phyloP scores from a whole-genome alignment of 352 stramenopile genomes.

The Phytophthora multivora region DNA sequence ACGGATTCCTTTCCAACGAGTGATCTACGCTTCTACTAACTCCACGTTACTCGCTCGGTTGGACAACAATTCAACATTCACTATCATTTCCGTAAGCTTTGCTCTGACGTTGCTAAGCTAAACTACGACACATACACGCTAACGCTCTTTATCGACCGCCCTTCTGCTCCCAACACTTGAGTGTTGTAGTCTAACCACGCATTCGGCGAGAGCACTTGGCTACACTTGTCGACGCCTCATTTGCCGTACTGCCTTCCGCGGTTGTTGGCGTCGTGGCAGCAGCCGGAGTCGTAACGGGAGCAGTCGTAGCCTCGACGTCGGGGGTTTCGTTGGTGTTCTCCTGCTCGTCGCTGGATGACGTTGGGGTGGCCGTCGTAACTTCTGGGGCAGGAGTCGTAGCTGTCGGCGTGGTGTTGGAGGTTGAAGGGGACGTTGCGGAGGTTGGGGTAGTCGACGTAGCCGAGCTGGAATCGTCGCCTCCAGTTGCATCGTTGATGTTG shows the following conservation, averaged over 20 bases:
- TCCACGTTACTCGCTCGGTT: neutral
- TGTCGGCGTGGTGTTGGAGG: conserved; percentile 15
- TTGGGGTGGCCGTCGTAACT: conserved; percentile 3
- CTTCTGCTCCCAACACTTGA: neutral
- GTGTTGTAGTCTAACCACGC: conserved; percentile 4
- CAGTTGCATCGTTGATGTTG: conserved; percentile 30
- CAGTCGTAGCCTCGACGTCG: conserved; percentile 1
- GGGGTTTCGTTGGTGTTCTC: neutral
- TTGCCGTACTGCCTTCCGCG: neutral
- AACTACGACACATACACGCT: conserved; percentile 2
- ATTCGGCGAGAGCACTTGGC: conserved; percentile 26
- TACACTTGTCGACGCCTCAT: neutral
- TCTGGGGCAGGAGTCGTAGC: conserved; percentile 1
- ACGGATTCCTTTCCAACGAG: too few species aligned
- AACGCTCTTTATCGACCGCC: neutral
- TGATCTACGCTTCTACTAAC: neutral
- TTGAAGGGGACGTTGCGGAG: conserved; percentile 4
- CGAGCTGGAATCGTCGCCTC: conserved; percentile 9
- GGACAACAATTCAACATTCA: neutral
- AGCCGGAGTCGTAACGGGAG: neutral
- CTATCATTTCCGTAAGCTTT: neutral
- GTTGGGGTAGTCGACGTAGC: conserved; percentile 6
- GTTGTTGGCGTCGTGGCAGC: neutral
- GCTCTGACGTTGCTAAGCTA: neutral
- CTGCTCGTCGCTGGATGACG: conserved; percentile 12